phyloP scores from a whole-genome alignment of 78 protist species.

The Cavenderia fasciculata region DNA sequence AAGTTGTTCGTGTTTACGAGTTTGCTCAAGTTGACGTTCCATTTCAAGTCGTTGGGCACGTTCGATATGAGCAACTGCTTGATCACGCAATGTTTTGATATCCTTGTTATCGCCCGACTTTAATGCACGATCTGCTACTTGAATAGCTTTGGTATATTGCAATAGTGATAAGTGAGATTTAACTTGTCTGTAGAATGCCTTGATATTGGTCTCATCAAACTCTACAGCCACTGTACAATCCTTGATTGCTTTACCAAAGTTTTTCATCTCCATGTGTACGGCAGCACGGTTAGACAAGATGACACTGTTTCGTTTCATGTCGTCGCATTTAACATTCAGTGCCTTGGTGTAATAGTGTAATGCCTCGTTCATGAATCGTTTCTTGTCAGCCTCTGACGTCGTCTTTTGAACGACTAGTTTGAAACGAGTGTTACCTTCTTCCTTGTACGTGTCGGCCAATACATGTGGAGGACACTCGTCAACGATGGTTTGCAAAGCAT shows the following conservation, averaged over 20 bases:
- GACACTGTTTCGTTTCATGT: constrained; percentile 27
- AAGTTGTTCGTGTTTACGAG: not conserved
- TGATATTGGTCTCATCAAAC: constrained; percentile 47
- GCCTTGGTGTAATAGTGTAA: constrained; percentile 43
- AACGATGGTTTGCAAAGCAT: constrained; percentile 39
- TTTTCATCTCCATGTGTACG: constrained; percentile 36
- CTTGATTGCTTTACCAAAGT: constrained; percentile 34
- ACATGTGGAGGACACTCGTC: constrained; percentile 60
- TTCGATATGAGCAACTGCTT: not conserved
- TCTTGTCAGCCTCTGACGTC: not conserved
- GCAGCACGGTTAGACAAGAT: constrained; percentile 80
- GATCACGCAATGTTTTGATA: not conserved
- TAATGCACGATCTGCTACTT: constrained; percentile 5
- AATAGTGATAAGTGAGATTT: constrained; percentile 10
- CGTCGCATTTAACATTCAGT: constrained; percentile 26
- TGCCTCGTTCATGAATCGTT: constrained; percentile 29
- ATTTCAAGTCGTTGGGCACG: not conserved
- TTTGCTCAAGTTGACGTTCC: constrained; percentile 7
- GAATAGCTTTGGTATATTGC: constrained; percentile 23
- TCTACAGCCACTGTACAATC: constrained; percentile 65
- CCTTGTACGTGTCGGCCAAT: constrained; percentile 27
- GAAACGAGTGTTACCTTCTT: constrained; percentile 38
- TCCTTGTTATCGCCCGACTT: not conserved
- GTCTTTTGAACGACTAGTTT: constrained; percentile 19
- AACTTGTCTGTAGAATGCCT: constrained; percentile 42